Conservation (phyloP, 2,329 filamentous ascomycete genomes). For the Stemphylium lycopersici region DNA sequence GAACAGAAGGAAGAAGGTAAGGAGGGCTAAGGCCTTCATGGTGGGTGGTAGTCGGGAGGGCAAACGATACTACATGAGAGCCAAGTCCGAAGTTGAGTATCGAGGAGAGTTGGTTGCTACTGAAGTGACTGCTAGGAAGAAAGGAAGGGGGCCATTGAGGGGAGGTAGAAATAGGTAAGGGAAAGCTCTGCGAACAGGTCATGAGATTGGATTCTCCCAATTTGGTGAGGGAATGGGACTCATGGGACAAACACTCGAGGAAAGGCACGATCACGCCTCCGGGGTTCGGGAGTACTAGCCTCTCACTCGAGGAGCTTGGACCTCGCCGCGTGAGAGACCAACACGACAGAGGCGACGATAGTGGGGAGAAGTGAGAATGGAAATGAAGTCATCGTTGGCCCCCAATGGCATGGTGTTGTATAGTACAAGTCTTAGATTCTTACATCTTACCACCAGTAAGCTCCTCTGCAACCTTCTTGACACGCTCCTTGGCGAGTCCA, state of each 20-base stretch:
- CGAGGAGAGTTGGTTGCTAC: background rate
- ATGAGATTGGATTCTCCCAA: background rate
- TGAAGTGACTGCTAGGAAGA: background rate
- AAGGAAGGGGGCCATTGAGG: background rate
- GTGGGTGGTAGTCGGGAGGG: background rate
- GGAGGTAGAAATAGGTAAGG: background rate
- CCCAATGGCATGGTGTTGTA: background rate
- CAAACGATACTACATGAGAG: too few species aligned
- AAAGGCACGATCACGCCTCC: too few species aligned
- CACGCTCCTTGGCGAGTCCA: constrained; percentile 60
- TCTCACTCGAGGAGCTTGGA: too few species aligned
- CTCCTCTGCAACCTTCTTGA: constrained; percentile 69
- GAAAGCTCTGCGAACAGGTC: background rate
- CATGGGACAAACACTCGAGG: background rate
- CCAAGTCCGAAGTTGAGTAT: background rate
- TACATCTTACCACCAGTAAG: constrained; percentile 69
- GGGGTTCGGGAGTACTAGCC: too few species aligned
- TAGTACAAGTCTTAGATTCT: background rate
- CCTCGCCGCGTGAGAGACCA: too few species aligned
- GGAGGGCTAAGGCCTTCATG: background rate
- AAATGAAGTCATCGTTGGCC: too few species aligned
- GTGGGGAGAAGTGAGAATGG: too few species aligned
- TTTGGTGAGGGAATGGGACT: background rate
- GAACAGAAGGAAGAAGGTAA: background rate
- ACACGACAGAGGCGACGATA: background rate